Evolutionary conservation across 306 rosid genomes (phyloP).

Genomic region (Dryas drummondii): DNA sequence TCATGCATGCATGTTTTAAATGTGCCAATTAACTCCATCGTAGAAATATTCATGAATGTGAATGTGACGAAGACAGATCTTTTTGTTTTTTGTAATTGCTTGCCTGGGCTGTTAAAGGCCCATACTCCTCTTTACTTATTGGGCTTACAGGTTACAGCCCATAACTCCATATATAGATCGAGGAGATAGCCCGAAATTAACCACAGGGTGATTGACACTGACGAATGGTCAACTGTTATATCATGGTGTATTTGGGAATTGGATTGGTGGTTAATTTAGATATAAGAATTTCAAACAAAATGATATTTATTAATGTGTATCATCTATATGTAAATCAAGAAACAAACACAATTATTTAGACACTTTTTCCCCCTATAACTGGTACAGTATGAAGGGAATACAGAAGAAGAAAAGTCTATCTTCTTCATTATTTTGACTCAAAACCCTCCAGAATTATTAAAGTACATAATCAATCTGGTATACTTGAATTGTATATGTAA

Average conservation of each 20-base stretch:
- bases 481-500: neutral
- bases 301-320: neutral
- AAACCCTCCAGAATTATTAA: slow-evolving; percentile 11
- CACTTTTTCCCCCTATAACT: neutral
- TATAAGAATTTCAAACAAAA: neutral
- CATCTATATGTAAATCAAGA: neutral
- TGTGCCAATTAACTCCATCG: slow-evolving; percentile 1
- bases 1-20: slow-evolving; percentile 32
- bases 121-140: too few species aligned
- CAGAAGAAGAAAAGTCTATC: neutral
- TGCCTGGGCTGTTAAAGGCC: neutral
- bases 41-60: slow-evolving; percentile 4
- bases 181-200: too few species aligned
- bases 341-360: neutral
- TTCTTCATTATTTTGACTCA: neutral
- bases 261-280: too few species aligned
- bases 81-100: neutral
- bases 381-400: neutral
- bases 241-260: too few species aligned
- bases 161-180: too few species aligned
- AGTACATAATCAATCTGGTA: neutral
- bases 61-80: neutral
- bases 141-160: too few species aligned
- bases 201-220: too few species aligned
- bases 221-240: too few species aligned